A percentile compares a stretch with the other conserved stretches of the same genome.
These are phyloP conservation scores for Russula sp. DNA, from an alignment of 768 basidiomycete species.

Conservation along the genomic window DNA sequence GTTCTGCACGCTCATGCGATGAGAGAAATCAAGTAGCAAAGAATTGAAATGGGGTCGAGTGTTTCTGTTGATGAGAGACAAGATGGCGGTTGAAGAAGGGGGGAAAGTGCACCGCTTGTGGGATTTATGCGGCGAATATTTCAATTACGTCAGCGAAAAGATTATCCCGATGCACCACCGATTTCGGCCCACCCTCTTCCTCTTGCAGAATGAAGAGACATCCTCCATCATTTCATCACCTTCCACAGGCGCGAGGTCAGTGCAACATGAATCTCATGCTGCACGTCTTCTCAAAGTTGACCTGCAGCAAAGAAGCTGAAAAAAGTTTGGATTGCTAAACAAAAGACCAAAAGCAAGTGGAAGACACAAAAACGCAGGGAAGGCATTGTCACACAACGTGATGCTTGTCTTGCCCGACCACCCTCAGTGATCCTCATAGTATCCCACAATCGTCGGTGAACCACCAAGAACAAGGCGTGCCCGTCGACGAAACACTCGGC, in stretches of 20 bases:
- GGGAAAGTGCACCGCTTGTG: conserved; percentile 20
- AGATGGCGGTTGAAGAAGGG: conserved; percentile 32
- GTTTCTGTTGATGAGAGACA: conserved; percentile 34
- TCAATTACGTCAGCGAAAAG: conserved; percentile 12
- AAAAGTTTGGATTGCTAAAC: conserved; percentile 71
- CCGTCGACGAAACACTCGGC: conserved; percentile 29
- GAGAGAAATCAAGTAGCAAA: conserved; percentile 42
- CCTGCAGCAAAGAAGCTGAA: conserved; percentile 73
- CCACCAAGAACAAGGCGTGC: conserved; percentile 11
- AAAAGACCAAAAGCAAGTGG: conserved; percentile 79
- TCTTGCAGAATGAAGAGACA: conserved; percentile 41
- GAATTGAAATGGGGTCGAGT: conserved; percentile 49
- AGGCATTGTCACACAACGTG: conserved; percentile 34
- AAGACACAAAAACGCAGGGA: conserved; percentile 62
- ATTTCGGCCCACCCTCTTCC: background rate
- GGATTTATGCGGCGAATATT: conserved; percentile 17
- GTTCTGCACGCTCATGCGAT: conserved; percentile 96
- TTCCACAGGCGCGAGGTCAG: conserved; percentile 61
- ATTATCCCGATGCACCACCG: conserved; percentile 20
- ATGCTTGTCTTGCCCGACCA: background rate
- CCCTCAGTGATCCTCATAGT: background rate
- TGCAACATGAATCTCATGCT: background rate
- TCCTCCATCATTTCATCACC: conserved; percentile 69
- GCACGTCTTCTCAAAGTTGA: background rate
- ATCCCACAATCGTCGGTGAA: conserved; percentile 15